Conservation (phyloP, 2,329 filamentous ascomycete genomes). For the Aureobasidium sp. region DNA sequence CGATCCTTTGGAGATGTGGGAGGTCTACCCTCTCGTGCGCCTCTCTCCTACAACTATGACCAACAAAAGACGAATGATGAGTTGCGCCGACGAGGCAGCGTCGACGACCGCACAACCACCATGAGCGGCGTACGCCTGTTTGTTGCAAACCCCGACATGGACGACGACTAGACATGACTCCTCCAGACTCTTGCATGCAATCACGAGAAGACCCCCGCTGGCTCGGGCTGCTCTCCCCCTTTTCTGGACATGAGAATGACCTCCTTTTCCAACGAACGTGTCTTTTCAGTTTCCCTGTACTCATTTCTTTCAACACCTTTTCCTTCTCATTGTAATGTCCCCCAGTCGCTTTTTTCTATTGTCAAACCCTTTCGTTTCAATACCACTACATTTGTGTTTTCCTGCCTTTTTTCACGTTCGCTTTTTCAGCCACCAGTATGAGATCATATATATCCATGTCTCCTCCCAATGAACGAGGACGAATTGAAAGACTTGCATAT, state of each 20-base stretch:
- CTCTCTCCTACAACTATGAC: constrained; percentile 25
- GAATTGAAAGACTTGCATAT: background rate
- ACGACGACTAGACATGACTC: background rate
- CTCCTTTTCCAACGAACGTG: background rate
- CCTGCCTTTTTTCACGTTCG: background rate
- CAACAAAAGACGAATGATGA: constrained; percentile 56
- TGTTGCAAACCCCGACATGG: constrained; percentile 73
- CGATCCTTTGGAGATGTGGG: constrained; percentile 45
- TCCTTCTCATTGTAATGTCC: background rate
- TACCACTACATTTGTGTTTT: constrained; percentile 5
- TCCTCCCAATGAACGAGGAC: background rate
- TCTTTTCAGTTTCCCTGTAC: background rate
- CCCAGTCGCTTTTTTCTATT: background rate
- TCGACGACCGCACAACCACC: constrained; percentile 73
- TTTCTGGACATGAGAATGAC: background rate
- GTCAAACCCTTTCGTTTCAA: background rate
- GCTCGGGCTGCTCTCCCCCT: background rate
- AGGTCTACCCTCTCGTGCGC: constrained; percentile 31
- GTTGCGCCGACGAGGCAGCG: constrained; percentile 65
- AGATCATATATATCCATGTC: background rate
- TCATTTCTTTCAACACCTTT: background rate
- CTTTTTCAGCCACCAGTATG: background rate
- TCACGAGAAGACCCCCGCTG: background rate
- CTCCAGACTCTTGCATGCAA: background rate
- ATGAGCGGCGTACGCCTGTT: constrained; percentile 62